Conservation (phyloP, 352 stramenopile genomes). For the Globisporangium recalcitrans region DNA sequence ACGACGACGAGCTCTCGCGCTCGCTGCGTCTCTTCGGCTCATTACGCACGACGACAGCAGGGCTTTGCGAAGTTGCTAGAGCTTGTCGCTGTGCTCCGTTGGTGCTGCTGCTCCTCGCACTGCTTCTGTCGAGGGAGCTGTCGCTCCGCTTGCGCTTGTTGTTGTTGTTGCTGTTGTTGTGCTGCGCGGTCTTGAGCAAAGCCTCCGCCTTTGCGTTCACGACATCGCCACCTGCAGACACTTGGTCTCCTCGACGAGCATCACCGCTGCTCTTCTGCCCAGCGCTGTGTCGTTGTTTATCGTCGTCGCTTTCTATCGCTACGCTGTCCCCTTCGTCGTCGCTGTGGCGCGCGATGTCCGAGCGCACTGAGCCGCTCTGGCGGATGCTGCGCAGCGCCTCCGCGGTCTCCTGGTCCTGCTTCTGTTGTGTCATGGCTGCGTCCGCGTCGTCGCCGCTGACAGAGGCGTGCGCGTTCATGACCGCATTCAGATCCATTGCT, state of each 20-base stretch:
- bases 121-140: neutral
- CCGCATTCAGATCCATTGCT: constrained; percentile 2
- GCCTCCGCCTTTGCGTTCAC: neutral
- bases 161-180: too few relatives aligned
- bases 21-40: neutral
- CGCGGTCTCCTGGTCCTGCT: constrained; percentile 1
- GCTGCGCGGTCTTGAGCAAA: neutral
- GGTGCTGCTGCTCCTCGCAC: neutral
- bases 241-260: neutral
- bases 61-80: neutral
- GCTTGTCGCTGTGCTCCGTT: neutral
- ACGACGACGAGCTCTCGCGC: neutral
- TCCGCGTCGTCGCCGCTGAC: neutral
- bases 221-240: neutral
- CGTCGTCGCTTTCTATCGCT: constrained; percentile 1
- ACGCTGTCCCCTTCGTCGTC: neutral
- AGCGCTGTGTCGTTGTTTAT: neutral
- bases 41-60: neutral
- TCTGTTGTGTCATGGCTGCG: neutral
- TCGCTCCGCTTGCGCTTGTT: constrained; percentile 9
- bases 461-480: constrained; percentile 1
- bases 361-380: neutral
- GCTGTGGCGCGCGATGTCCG: neutral
- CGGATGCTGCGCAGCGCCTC: constrained; percentile 10
- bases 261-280: neutral